Conservation (phyloP, 768 basidiomycete species). For the Tubosaeta sp. region DNA sequence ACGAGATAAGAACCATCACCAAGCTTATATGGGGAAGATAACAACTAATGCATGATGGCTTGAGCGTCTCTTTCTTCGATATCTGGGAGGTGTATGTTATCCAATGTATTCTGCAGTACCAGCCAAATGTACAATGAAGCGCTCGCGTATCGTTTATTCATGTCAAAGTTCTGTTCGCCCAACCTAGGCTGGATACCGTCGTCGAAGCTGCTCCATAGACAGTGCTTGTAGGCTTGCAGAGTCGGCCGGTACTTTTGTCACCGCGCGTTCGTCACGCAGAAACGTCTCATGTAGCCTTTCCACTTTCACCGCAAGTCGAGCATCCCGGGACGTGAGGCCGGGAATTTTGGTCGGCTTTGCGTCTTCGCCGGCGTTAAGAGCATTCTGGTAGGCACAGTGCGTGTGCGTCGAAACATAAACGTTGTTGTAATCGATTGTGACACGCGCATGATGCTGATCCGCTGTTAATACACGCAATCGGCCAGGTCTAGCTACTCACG, state of each 20-base stretch:
- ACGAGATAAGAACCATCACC: conserved; percentile 21
- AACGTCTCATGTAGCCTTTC: conserved; percentile 33
- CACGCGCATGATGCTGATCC: conserved; percentile 30
- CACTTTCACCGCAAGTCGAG: conserved; percentile 44
- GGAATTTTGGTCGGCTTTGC: conserved; percentile 22
- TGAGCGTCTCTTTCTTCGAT: not conserved
- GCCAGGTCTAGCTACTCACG: conserved; percentile 19
- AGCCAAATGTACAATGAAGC: not conserved
- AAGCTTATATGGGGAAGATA: conserved; percentile 30
- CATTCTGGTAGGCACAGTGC: conserved; percentile 21
- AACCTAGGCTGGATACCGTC: conserved; percentile 13
- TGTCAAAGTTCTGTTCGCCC: not conserved
- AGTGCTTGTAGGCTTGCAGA: conserved; percentile 9
- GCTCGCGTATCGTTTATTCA: not conserved
- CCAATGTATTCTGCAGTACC: conserved; percentile 1
- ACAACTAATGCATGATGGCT: not conserved
- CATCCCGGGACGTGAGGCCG: conserved; percentile 48
- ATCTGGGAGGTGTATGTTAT: too few relatives aligned
- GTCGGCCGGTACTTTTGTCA: conserved; percentile 18
- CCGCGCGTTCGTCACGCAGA: conserved; percentile 18
- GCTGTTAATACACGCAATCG: not conserved
- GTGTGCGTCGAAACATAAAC: conserved; percentile 25
- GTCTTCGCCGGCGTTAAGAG: conserved; percentile 6
- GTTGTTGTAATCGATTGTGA: conserved; percentile 22
- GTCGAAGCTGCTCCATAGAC: conserved; percentile 25